A percentile compares a stretch with the other conserved stretches of the same genome.
Evolutionary conservation across 441 rosid species (phyloP).

Genomic region (Croton laevigatus): DNA sequence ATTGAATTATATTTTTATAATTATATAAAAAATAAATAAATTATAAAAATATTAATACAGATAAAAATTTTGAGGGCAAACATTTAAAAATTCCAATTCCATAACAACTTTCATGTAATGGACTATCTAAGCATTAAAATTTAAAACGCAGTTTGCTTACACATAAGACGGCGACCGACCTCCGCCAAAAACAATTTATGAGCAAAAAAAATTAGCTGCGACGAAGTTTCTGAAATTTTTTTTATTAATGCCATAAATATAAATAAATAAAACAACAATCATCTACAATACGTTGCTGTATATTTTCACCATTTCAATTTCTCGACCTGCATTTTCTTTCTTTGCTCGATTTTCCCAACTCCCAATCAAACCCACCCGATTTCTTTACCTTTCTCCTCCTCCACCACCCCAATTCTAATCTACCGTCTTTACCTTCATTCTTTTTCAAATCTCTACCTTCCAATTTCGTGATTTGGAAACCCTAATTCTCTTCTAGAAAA

Average conservation of each 20-base stretch:
- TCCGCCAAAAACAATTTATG: no score
- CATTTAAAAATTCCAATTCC: no score
- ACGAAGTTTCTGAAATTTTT: neutral
- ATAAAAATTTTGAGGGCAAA: no score
- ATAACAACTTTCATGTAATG: neutral
- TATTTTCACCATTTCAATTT: neutral
- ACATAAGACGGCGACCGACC: neutral
- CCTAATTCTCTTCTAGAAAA: neutral
- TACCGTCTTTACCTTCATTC: neutral
- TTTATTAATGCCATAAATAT: neutral
- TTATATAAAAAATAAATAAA: no score
- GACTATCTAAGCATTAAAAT: no score
- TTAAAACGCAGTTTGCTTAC: neutral
- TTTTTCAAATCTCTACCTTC: neutral
- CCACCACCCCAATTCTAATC: conserved; percentile 9
- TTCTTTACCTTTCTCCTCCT: neutral
- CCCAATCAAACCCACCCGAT: conserved; percentile 7
- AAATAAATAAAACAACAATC: neutral
- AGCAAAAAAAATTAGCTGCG: neutral
- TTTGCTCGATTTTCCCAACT: neutral
- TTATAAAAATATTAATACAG: no score
- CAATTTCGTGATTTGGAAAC: conserved; percentile 4
- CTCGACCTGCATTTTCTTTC: neutral
- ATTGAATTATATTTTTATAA: no score
- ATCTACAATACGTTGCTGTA: neutral